Conservation (phyloP, 352 stramenopile genomes). For the Aphanomyces invadans region DNA sequence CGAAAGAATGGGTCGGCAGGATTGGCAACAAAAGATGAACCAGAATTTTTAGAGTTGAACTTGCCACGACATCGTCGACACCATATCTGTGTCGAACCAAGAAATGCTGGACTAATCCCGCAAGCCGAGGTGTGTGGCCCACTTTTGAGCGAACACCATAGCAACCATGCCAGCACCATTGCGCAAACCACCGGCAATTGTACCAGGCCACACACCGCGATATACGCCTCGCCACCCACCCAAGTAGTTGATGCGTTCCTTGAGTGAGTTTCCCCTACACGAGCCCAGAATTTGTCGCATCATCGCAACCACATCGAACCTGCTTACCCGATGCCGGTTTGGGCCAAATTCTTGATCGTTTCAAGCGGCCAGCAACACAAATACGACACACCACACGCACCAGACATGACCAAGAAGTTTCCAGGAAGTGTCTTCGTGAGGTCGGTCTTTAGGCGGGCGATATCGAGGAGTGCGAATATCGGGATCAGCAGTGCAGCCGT, state of each 20-base stretch:
- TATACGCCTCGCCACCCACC: neutral
- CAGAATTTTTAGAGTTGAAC: too few species aligned
- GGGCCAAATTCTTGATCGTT: constrained; percentile 25
- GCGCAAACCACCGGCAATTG: neutral
- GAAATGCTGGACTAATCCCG: too few species aligned
- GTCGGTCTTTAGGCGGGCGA: neutral
- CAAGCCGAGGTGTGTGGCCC: neutral
- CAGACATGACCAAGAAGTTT: constrained; percentile 7
- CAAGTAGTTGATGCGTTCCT: neutral
- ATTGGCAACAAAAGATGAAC: too few species aligned
- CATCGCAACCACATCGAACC: too few species aligned
- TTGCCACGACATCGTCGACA: too few species aligned
- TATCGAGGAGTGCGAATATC: constrained; percentile 20
- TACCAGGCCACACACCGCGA: neutral
- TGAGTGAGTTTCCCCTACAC: neutral
- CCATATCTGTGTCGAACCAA: too few species aligned
- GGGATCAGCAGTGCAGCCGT: constrained; percentile 20
- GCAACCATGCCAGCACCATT: neutral
- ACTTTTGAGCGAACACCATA: neutral
- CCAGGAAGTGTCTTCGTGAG: constrained; percentile 3
- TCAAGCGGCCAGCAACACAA: constrained; percentile 20
- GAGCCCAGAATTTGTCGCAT: too few species aligned
- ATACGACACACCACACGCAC: constrained; percentile 1
- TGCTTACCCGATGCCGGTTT: constrained; percentile 1
- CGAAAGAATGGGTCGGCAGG: too few species aligned